A percentile compares a stretch with the other conserved stretches of the same genome.
Conservation (phyloP, 225 moss, liverwort and hornwort species). For the Neckera pumila region DNA sequence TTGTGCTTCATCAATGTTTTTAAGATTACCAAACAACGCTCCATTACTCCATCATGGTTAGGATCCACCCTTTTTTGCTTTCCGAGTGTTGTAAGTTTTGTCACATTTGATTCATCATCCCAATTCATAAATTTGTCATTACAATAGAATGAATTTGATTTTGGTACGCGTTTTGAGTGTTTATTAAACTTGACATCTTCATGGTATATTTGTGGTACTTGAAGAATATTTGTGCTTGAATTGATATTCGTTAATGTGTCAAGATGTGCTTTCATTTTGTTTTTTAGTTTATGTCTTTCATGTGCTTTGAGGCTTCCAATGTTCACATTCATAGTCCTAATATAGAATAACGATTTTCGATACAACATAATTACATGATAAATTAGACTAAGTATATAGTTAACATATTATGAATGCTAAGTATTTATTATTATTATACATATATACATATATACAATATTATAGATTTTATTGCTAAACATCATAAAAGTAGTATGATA, state of each 20-base stretch:
- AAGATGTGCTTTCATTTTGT: not conserved
- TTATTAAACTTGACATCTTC: not conserved
- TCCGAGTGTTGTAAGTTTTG: not conserved
- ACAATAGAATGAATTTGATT: not conserved
- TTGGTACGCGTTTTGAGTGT: not conserved
- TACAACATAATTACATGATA: too few relatives aligned
- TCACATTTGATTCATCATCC: not conserved
- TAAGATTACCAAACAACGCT: not conserved
- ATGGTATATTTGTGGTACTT: not conserved
- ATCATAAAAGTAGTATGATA: fast-evolving
- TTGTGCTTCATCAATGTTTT: constrained; percentile 35
- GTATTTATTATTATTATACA: fast-evolving
- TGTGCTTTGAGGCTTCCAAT: not conserved
- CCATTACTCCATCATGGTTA: not conserved
- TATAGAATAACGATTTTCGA: too few relatives aligned
- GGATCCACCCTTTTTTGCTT: not conserved
- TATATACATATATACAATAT: not conserved
- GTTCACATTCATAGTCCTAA: not conserved
- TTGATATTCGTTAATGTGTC: not conserved
- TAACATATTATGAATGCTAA: not conserved
- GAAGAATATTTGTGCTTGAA: not conserved
- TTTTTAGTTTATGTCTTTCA: not conserved
- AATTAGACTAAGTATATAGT: not conserved
- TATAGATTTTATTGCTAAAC: not conserved
- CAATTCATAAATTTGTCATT: not conserved